These are phyloP conservation scores for Metarhizium album DNA, from an alignment of 2,329 filamentous ascomycete species.

Conservation along the genomic window DNA sequence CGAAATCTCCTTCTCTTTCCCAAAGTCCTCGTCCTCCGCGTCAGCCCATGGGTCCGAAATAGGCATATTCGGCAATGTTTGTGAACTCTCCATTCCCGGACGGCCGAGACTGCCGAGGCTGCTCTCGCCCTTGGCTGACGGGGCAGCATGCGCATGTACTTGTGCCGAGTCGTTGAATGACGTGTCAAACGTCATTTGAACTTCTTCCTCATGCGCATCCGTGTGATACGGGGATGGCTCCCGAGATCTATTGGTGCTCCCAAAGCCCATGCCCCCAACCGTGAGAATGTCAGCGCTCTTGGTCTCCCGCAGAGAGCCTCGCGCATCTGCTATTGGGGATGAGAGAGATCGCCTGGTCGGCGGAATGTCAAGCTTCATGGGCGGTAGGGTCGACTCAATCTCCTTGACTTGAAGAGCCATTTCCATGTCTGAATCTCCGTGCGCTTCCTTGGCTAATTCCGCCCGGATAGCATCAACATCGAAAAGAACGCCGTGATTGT, in stretches of 20 bases:
- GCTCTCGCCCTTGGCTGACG: conserved; percentile 19
- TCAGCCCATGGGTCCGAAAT: conserved; percentile 60
- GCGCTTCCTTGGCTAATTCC: conserved; percentile 60
- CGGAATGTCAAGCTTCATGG: conserved; percentile 66
- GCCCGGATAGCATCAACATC: conserved; percentile 90
- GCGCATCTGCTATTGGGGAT: conserved; percentile 12
- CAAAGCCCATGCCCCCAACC: conserved; percentile 7
- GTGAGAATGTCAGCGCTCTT: conserved; percentile 33
- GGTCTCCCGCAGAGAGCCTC: conserved; percentile 28
- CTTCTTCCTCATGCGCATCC: conserved; percentile 32
- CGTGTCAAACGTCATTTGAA: conserved; percentile 65
- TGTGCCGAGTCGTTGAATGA: conserved; percentile 36
- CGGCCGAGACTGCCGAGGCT: conserved; percentile 15
- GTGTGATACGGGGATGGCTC: conserved; percentile 17
- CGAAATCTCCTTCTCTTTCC: conserved; percentile 61
- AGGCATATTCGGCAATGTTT: conserved; percentile 39
- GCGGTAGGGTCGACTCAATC: conserved; percentile 77
- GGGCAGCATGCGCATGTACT: conserved; percentile 7
- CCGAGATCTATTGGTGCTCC: conserved; percentile 3
- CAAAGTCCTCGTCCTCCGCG: conserved; percentile 56
- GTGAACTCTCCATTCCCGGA: conserved; percentile 25
- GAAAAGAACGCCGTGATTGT: conserved; percentile 64
- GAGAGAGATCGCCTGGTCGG: conserved; percentile 19
- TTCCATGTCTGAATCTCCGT: conserved; percentile 37
- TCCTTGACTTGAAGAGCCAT: conserved; percentile 57